Evolutionary conservation across 768 basidiomycete species (phyloP), one percentile per base, ranked within the genome.

Genomic region (Lactarius indigo): DNA sequence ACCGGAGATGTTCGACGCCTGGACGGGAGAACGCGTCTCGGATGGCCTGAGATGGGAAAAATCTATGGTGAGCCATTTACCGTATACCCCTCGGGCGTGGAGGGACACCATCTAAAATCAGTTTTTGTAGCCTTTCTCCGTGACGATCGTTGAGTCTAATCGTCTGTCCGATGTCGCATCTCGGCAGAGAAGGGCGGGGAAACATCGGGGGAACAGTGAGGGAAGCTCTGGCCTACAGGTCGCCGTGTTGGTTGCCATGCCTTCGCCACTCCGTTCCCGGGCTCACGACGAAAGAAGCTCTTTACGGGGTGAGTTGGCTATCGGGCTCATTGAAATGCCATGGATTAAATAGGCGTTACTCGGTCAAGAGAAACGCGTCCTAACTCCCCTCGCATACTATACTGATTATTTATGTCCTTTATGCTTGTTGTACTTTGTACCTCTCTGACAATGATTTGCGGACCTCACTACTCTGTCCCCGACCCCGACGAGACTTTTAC

Each of bases 221-320:
- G 28, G 8, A 2, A 8, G 13, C 26, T 20, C 39, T 17, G 30
- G 12, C 15, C 35, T 71, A 26, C 68, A 64, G 31, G 60, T 67
- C 31, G 69, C 70, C 26, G 59, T 71, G 41, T 42, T 71, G 30
- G 59, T 71, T 20, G 65, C 63, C 28, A 71, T 71, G 70, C 70
- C 70, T n/a, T 66, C 70, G 18, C 63, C 59, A 6, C n/a, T 5
- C 4, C 62, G 18, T 15, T 12, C 35, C 7, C 55, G 41, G 17
- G 23, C 9, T 18, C 42, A 42, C 18, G 39, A 47, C n/a, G 12
- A 23, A 44, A 20, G 35, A 7, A 3, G 42, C 37, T 15, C 35
- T 30, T 39, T 63, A n/a, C 44, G n/a, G 26, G 47, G 31, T 15
- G 69, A 68, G 44, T 35, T 68, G 18, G 62, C 58, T 23, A 52